Base-by-base conservation (phyloP, 345 rosid species). In the Eucalyptus tenuipes region DNA sequence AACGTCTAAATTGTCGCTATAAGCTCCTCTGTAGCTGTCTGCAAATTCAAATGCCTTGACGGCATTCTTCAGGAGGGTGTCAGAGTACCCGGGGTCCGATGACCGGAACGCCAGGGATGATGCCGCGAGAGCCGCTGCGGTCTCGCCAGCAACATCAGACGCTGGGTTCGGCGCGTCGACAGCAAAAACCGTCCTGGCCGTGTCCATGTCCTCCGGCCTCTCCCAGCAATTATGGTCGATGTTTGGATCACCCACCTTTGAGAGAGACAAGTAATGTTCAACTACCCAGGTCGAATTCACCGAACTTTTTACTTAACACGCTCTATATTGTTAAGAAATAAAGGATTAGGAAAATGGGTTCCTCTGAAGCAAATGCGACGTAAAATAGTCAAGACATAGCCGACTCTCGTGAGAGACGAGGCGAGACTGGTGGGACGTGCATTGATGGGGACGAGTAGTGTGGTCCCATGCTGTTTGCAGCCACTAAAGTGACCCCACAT, bases 191-290 rank as follows among this genome's bases (percentile, higher is more conserved):
- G 96, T 94, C 89, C 99, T 92, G 25, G 95, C 90, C 6, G 99
- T 98, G 90, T 98, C 99, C 99, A 98, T 98, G 88, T 98, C 99
- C 88, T 98, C 99, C 6, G 99, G 99, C 45, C 99, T 92, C 91
- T 98, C 99, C 99, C 99, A 98, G 42, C 99, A 98, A 86, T 89
- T 92, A 87, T 98, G 99, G 92, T 98, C 99, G 33, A 68, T 91
- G n/a, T 64, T 91, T 81, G 99, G 99, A 91, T 98, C 99, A 87
- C 99, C 99, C 90, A 98, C 99, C 99, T 98, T 57, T 61, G 89
- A 47, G 42, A 20, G 22, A 16, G 57, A 85, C 84, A 85, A 47
- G 50, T 17, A 27, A 85, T 85, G 37, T 37, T 49, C 44, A 31
- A 52, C 61, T 37, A 33, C 48, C 42, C 55, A 86, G 61, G 53